Evolutionary conservation across 2,329 filamentous ascomycete genomes (phyloP).

Genomic region (Fusarium sulawesiense): DNA sequence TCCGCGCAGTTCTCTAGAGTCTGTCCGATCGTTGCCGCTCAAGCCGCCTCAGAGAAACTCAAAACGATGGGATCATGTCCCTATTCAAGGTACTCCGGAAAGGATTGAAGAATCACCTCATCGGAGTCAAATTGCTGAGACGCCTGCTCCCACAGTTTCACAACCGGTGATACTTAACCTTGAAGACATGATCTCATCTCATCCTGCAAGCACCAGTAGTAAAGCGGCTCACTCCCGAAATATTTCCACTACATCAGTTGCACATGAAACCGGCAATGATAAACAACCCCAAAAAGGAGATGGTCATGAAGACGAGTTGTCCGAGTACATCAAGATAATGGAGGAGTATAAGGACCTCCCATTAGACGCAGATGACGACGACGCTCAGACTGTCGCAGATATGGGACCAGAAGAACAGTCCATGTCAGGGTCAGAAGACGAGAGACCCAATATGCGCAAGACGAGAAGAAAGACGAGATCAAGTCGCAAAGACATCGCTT

Average conservation of each 20-base stretch:
- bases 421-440: conserved; percentile 41
- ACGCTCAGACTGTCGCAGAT: conserved; percentile 47
- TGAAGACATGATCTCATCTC: conserved; percentile 12
- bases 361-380: conserved; percentile 63
- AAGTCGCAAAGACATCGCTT: conserved; percentile 48
- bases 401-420: conserved; percentile 25
- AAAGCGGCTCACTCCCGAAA: background rate
- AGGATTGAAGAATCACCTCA: conserved; percentile 51
- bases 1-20: conserved; percentile 33
- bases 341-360: conserved; percentile 70
- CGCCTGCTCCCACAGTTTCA: conserved; percentile 38
- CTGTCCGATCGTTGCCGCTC: conserved; percentile 58
- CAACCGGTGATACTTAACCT: conserved; percentile 45
- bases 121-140: conserved; percentile 31
- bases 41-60: conserved; percentile 58
- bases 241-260: background rate
- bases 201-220: background rate
- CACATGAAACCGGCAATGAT: background rate
- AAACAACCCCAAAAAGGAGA: background rate
- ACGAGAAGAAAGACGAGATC: conserved; percentile 36
- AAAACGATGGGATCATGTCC: conserved; percentile 54
- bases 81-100: conserved; percentile 53
- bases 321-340: conserved; percentile 72
- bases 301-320: conserved; percentile 64
- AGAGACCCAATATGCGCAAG: conserved; percentile 31